Evolutionary conservation across 208 protist species (phyloP).

Genomic region (Wallacemonas collosoma): DNA sequence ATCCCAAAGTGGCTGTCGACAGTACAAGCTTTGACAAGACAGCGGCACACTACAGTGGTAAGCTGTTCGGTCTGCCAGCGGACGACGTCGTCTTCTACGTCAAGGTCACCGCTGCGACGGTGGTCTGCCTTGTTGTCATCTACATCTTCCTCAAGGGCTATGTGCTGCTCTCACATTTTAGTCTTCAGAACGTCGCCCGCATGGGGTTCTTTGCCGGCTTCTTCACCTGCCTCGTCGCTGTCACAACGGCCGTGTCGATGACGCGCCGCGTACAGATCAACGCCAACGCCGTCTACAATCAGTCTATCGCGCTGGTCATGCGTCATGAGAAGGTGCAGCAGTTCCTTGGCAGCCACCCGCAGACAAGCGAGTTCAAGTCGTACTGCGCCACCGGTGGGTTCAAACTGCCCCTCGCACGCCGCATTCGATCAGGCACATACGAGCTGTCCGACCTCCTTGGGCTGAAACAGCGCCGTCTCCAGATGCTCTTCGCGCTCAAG

Average conservation of each 20-base stretch:
- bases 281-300: constrained; percentile 88
- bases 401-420: constrained; percentile 78
- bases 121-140: constrained; percentile 38
- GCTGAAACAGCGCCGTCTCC: constrained; percentile 74
- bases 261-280: constrained; percentile 73
- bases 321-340: constrained; percentile 75
- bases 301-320: constrained; percentile 88
- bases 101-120: constrained; percentile 50
- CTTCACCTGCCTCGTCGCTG: constrained; percentile 58
- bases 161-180: constrained; percentile 67
- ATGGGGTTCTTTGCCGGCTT: constrained; percentile 86
- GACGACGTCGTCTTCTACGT: constrained; percentile 84
- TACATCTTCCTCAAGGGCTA: constrained; percentile 87
- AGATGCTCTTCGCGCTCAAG: constrained; percentile 89
- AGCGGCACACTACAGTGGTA: constrained; percentile 65
- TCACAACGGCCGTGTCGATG: constrained; percentile 58
- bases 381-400: constrained; percentile 81
- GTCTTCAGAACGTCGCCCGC: constrained; percentile 76
- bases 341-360: constrained; percentile 77
- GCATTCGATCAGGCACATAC: constrained; percentile 86
- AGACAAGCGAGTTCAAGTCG: constrained; percentile 83
- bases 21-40: constrained; percentile 77
- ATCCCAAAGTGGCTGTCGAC: constrained; percentile 65
- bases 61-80: constrained; percentile 74
- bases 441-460: constrained; percentile 82